A percentile compares a stretch with the other conserved stretches of the same genome.
These are phyloP conservation scores for Purpureocillium takamizusanense DNA, from an alignment of 2,329 filamentous ascomycete species.

Conservation along the genomic window DNA sequence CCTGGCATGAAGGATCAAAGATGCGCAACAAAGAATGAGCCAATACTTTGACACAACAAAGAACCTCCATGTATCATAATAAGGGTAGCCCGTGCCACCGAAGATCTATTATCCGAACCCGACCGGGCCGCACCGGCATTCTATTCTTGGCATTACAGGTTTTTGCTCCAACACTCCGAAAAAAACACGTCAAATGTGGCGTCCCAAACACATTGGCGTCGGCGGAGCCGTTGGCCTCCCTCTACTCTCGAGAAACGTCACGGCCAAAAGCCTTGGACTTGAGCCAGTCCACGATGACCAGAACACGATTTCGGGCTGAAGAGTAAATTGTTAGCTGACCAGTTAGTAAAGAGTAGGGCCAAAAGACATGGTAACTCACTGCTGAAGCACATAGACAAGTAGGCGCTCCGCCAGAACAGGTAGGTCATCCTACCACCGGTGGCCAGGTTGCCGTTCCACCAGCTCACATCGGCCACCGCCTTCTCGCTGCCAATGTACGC, in stretches of 20 bases:
- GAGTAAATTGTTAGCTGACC: conserved; percentile 8
- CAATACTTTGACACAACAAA: no score
- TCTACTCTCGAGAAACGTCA: conserved; percentile 78
- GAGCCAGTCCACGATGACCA: conserved; percentile 90
- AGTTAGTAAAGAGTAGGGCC: conserved; percentile 1
- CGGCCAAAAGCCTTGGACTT: conserved; percentile 96
- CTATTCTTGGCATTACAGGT: conserved; percentile 4
- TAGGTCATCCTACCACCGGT: conserved; percentile 91
- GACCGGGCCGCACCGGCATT: conserved; percentile 2
- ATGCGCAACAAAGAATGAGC: no score
- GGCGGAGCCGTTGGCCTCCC: no score
- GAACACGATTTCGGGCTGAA: conserved; percentile 80
- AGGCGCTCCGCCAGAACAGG: conserved; percentile 96
- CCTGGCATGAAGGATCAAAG: no score
- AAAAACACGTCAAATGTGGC: neutral
- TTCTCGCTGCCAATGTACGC: conserved; percentile 98
- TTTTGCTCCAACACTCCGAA: conserved; percentile 3
- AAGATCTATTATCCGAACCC: conserved; percentile 3
- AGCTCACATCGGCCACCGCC: conserved; percentile 93
- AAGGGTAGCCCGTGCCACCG: no score
- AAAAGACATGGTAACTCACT: conserved; percentile 58
- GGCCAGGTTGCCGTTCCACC: conserved; percentile 94
- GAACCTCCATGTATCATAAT: no score
- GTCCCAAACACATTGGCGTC: neutral
- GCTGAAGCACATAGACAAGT: conserved; percentile 99